Evolutionary conservation across 192 early-diverging fungal genomes (phyloP).

Genomic region (Spizellomyces punctatus): DNA sequence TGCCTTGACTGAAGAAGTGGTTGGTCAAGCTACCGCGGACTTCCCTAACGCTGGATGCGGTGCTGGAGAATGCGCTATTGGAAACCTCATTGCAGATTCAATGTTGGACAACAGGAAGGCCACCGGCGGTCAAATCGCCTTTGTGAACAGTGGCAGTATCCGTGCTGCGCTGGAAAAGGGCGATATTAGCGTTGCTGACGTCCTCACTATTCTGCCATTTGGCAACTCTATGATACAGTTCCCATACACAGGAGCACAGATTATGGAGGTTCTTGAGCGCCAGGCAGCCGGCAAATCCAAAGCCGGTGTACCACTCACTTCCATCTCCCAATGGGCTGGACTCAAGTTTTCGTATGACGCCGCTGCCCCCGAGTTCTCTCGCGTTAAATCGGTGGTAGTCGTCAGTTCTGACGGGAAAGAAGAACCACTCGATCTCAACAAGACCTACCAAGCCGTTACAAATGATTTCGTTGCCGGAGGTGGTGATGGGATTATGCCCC

Average conservation of each 20-base stretch:
- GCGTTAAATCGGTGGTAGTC: slow-evolving; percentile 24
- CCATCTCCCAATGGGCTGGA: slow-evolving; percentile 64
- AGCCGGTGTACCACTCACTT: slow-evolving; percentile 40
- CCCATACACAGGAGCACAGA: slow-evolving; percentile 52
- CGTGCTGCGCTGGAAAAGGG: slow-evolving; percentile 57
- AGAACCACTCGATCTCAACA: slow-evolving; percentile 41
- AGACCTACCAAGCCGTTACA: slow-evolving; percentile 53
- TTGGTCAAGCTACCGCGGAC: slow-evolving; percentile 45
- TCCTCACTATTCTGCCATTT: slow-evolving; percentile 67
- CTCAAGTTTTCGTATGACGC: slow-evolving; percentile 39
- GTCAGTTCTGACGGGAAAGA: slow-evolving; percentile 33
- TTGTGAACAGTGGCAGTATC: slow-evolving; percentile 68
- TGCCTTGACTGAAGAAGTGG: slow-evolving; percentile 40
- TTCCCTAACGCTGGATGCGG: slow-evolving; percentile 50
- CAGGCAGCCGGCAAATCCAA: slow-evolving; percentile 34
- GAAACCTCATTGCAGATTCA: slow-evolving; percentile 68
- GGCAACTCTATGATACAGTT: slow-evolving; percentile 57
- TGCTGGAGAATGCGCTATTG: slow-evolving; percentile 60
- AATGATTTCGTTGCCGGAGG: slow-evolving; percentile 63
- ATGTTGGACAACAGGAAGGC: slow-evolving; percentile 48
- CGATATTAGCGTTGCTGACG: slow-evolving; percentile 56
- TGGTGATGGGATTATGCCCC: slow-evolving; percentile 61
- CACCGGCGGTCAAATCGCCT: slow-evolving; percentile 43
- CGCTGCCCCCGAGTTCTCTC: slow-evolving; percentile 7
- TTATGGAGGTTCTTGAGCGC: slow-evolving; percentile 55